Conservation (phyloP, 2,329 filamentous ascomycete genomes). For the Ceratocystis cubensis region DNA sequence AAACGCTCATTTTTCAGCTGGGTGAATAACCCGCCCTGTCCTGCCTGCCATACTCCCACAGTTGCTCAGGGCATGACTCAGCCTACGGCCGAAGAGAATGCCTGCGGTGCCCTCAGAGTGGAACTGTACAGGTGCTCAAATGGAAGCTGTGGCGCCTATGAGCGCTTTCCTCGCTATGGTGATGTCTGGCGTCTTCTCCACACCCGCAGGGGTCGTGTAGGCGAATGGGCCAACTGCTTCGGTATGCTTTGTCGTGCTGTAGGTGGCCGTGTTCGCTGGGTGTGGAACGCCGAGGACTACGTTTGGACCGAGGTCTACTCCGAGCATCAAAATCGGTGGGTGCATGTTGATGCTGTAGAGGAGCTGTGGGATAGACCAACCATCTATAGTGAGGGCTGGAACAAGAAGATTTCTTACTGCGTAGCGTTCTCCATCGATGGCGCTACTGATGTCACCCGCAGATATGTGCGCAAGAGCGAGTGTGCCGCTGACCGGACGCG, state of each 20-base stretch:
- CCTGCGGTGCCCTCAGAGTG: slow-evolving; percentile 73
- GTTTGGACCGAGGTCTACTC: slow-evolving; percentile 98
- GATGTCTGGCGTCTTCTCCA: slow-evolving; percentile 89
- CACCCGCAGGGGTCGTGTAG: slow-evolving; percentile 71
- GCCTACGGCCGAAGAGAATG: slow-evolving; percentile 77
- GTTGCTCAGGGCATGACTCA: slow-evolving; percentile 71
- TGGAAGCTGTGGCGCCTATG: slow-evolving; percentile 59
- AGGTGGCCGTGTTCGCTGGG: slow-evolving; percentile 83
- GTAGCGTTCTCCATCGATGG: slow-evolving; percentile 91
- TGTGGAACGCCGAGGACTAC: slow-evolving; percentile 96
- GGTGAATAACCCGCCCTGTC: slow-evolving; percentile 89
- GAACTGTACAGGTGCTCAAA: slow-evolving; percentile 84
- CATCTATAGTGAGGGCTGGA: slow-evolving; percentile 89
- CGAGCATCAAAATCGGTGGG: slow-evolving; percentile 81
- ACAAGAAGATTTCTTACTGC: slow-evolving; percentile 93
- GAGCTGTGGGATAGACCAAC: slow-evolving; percentile 90
- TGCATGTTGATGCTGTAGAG: slow-evolving; percentile 93
- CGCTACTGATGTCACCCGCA: slow-evolving; percentile 51
- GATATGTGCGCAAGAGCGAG: slow-evolving; percentile 59
- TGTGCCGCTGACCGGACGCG: slow-evolving; percentile 62
- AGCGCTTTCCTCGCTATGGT: slow-evolving; percentile 86
- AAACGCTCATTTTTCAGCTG: slow-evolving; percentile 89
- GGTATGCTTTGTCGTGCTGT: slow-evolving; percentile 94
- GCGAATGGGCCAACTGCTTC: slow-evolving; percentile 98
- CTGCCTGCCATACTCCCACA: slow-evolving; percentile 69